Conservation (phyloP, 148 eudicot genomes). For the Fagopyrum tataricum region DNA sequence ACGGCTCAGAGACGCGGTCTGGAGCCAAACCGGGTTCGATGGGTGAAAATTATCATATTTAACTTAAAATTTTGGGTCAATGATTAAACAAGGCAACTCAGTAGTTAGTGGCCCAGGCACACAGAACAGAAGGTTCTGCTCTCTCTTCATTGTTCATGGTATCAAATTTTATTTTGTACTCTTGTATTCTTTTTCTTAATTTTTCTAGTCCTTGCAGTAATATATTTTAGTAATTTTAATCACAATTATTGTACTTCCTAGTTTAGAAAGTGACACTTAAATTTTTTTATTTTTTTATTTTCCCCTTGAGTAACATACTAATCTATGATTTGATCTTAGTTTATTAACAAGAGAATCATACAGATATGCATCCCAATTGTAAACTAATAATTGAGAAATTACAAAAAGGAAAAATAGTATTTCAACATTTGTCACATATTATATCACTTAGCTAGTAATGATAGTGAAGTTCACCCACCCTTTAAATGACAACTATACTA, state of each 20-base stretch:
- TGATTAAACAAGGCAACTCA: constrained; percentile 19
- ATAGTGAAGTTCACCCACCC: not conserved
- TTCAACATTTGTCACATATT: not conserved
- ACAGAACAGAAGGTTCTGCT: constrained; percentile 1
- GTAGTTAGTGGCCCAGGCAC: constrained; percentile 15
- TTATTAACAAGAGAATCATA: not conserved
- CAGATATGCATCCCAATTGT: not conserved
- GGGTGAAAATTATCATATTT: constrained; percentile 34
- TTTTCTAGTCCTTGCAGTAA: not conserved
- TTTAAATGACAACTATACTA: not conserved
- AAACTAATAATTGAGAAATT: not conserved
- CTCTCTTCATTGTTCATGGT: not conserved
- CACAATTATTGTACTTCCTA: constrained; percentile 8
- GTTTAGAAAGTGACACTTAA: not conserved
- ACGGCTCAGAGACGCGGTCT: constrained; percentile 86
- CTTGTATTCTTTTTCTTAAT: not conserved
- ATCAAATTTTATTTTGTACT: not conserved
- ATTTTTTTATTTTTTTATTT: not conserved
- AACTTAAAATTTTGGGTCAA: not conserved
- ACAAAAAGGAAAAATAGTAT: not conserved
- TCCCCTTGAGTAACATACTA: not conserved
- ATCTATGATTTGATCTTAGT: no score
- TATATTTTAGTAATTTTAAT: constrained; percentile 1
- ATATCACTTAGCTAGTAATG: not conserved
- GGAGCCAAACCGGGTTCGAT: constrained; percentile 92